Base-by-base conservation (phyloP, 202 grass and related monocot species). In the Digitaria exilis region DNA sequence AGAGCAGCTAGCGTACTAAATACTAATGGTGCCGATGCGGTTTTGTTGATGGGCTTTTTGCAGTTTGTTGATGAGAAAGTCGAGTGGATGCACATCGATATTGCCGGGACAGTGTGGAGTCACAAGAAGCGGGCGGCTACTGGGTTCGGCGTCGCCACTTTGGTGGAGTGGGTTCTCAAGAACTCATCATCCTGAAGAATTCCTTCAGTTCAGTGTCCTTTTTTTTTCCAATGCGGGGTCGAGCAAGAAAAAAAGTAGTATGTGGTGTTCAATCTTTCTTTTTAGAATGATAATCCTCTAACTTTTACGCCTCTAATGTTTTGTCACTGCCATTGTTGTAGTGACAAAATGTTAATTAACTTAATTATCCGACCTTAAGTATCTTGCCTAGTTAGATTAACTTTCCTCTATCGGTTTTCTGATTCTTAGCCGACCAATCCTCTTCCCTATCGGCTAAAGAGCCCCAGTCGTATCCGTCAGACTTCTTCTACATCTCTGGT, bases 21-120 rank as follows among this genome's bases (percentile, higher is more conserved):
- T 39, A 7, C 7, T 5, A 8, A 3, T 25, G 54, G 21, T 9
- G 22, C 9, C 6, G 59, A 31, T 62, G 3, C 11, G 10, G 2
- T 5, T 31, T 0, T 25, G 17, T 0, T 48, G 30, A 3, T 16
- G 8, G 44, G 4, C 30, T 90, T 89, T n/a, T 90, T 89, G 65
- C 85, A 98, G 93, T 98, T 94, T 90, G 96, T 98, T 0, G 85
- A 95, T 44, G 96, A 95, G 83, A 98, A 93, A 39, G 93, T 98
- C 17, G 89, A 98, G 81, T 98, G 96, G 96, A 81, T 98, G 89
- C 96, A 98, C 81, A 98, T 98, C 28, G 96, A 98, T 49, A 98
- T 98, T 79, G 93, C 96, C 0, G 93, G 89, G 49, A 93, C 96
- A 17, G 91, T 90, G 35, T 96, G 96, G 93, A 94, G 69, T 52